A percentile compares a stretch with the other conserved stretches of the same genome.
These are phyloP conservation scores for Cenococcum geophilum DNA, from an alignment of 495 filamentous ascomycete species.

Conservation along the genomic window DNA sequence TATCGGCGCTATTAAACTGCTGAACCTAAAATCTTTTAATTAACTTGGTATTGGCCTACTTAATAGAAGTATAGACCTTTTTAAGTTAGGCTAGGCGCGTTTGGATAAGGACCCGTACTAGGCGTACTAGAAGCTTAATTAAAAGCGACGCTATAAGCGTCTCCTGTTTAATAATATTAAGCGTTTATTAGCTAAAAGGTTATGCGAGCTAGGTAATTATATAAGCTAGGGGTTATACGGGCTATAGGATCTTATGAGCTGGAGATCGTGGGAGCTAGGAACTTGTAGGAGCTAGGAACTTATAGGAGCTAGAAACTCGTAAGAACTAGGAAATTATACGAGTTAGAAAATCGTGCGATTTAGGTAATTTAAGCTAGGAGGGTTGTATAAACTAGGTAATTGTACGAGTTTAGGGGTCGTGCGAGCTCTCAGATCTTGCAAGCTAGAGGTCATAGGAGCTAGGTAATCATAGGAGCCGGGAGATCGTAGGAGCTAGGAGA, in stretches of 20 bases:
- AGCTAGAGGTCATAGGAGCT: too few relatives aligned
- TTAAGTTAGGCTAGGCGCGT: not conserved
- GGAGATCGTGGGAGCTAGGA: not conserved
- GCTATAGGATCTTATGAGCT: not conserved
- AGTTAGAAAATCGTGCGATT: too few relatives aligned
- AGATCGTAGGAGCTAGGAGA: too few relatives aligned
- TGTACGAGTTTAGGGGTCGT: too few relatives aligned
- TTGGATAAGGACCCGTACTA: conserved; percentile 3
- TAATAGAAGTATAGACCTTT: not conserved
- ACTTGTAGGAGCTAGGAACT: not conserved
- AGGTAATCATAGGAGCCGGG: too few relatives aligned
- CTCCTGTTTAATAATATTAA: conserved; percentile 1
- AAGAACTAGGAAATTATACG: too few relatives aligned
- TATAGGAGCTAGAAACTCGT: not conserved
- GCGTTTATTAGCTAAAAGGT: not conserved
- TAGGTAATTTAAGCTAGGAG: too few relatives aligned
- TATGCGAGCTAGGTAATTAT: not conserved
- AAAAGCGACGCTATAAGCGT: not conserved
- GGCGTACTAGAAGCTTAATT: not conserved
- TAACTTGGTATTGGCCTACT: conserved; percentile 1
- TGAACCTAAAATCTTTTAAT: not conserved
- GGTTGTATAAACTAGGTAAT: too few relatives aligned
- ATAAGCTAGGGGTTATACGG: not conserved
- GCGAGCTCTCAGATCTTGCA: too few relatives aligned
- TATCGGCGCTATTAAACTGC: not conserved